Evolutionary conservation across 768 basidiomycete genomes (phyloP).

Genomic region (Ephemerocybe angulata): DNA sequence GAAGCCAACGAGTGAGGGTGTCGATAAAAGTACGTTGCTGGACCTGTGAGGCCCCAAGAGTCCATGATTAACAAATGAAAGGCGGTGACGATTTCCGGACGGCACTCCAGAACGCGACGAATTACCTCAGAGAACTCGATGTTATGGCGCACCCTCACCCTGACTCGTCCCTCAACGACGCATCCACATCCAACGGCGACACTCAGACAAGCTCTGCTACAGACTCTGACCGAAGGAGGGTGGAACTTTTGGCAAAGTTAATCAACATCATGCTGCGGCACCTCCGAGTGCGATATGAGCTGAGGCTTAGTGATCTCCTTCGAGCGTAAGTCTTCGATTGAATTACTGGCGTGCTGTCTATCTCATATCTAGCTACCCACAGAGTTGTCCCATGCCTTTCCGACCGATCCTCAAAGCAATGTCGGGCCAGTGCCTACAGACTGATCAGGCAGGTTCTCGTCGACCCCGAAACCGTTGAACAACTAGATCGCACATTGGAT

Average conservation of each 20-base stretch:
- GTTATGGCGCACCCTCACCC: slow-evolving; percentile 35
- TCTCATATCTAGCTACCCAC: not conserved
- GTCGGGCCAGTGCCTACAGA: slow-evolving; percentile 80
- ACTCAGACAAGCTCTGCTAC: slow-evolving; percentile 27
- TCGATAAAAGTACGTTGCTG: slow-evolving; percentile 44
- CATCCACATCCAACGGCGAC: slow-evolving; percentile 27
- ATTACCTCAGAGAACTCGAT: slow-evolving; percentile 53
- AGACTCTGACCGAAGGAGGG: slow-evolving; percentile 52
- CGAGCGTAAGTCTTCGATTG: slow-evolving; percentile 54
- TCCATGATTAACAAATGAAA: slow-evolving; percentile 8
- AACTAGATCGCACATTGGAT: slow-evolving; percentile 67
- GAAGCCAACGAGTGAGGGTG: slow-evolving; percentile 12
- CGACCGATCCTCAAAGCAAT: slow-evolving; percentile 69
- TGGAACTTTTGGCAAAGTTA: slow-evolving; percentile 63
- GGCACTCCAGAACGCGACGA: slow-evolving; percentile 60
- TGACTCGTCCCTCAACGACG: slow-evolving; percentile 29
- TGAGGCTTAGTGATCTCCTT: slow-evolving; percentile 67
- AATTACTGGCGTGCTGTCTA: not conserved
- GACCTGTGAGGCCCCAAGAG: not conserved
- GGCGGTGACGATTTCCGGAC: slow-evolving; percentile 69
- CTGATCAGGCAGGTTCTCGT: slow-evolving; percentile 76
- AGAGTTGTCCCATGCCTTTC: slow-evolving; percentile 78
- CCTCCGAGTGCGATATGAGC: slow-evolving; percentile 71
- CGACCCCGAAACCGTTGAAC: slow-evolving; percentile 66
- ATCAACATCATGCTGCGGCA: slow-evolving; percentile 65